Base-by-base conservation (phyloP, 2,329 filamentous ascomycete genomes). In the Aspergillus persii region DNA sequence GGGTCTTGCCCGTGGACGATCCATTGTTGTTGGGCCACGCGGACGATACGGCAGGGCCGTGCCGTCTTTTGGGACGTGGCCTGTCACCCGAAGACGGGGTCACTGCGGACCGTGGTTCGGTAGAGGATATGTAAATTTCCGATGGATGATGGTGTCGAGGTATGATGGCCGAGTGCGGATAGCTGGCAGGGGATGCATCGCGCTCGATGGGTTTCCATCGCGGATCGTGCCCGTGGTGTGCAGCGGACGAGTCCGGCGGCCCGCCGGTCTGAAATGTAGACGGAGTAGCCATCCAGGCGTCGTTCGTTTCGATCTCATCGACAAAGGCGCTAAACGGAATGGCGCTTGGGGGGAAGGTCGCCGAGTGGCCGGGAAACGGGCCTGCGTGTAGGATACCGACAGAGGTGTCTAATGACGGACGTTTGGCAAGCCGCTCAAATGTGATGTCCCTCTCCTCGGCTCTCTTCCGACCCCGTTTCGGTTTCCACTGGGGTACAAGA, bases 1-100 rank as follows among this genome's bases (percentile, higher is more conserved):
- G 82, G 12, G 89, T 82, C 72, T 93, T 96, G 2, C 89, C 88
- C 4, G 82, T 85, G 1, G 84, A 78, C 11, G 86, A 81, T 44
- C 82, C 80, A 15, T 84, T 84, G 59, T 83, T 85, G 63, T 86
- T 86, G 57, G 89, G 86, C 93, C 93, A 97, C 0, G 93, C 93
- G 8, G 92, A 96, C 0, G 92, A 96, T 0, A 96, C 91, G 6
- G 91, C 92, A 0, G 92, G 90, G 0, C 92, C 92, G 71, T 96
- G 90, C 3, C 91, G 85, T 57, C 88, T 81, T 56, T 70, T 71
- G 15, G 69, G 62, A 11, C 72, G 71, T 15, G 75, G 62, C 82
- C 87, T 54, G 8, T 76, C 74, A 3, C 69, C 64, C 3, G 72
- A 69, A 4, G 84, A 86, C 1, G 89, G 86, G 3, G 88, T 90